Conservation (phyloP, 768 basidiomycete genomes). For the Strobilomyces confusus region DNA sequence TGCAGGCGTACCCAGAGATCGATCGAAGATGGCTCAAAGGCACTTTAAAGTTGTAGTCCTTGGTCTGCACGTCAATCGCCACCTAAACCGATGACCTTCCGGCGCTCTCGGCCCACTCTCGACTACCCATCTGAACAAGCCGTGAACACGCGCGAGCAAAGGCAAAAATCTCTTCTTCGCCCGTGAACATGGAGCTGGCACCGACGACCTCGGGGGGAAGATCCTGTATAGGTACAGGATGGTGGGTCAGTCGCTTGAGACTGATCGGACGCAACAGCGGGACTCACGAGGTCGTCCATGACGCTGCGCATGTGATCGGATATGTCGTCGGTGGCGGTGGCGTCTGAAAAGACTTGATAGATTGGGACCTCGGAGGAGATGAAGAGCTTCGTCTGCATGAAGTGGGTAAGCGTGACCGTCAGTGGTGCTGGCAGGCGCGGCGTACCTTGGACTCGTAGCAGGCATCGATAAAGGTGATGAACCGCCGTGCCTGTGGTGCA, state of each 20-base stretch:
- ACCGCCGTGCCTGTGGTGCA: constrained; percentile 69
- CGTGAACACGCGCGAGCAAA: constrained; percentile 92
- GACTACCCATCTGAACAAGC: constrained; percentile 86
- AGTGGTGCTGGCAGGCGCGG: not conserved
- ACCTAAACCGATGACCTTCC: constrained; percentile 8
- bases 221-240: constrained; percentile 46
- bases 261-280: not conserved
- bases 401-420: constrained; percentile 47
- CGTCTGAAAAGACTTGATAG: constrained; percentile 83
- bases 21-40: too few relatives aligned
- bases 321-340: constrained; percentile 41
- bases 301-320: constrained; percentile 88
- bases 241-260: not conserved
- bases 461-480: constrained; percentile 97
- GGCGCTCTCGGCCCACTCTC: constrained; percentile 67
- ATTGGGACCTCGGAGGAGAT: constrained; percentile 92
- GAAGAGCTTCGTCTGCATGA: constrained; percentile 76
- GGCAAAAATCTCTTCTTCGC: constrained; percentile 96
- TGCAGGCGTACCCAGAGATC: too few relatives aligned
- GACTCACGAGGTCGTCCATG: constrained; percentile 89
- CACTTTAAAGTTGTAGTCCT: too few relatives aligned
- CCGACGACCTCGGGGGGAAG: constrained; percentile 74
- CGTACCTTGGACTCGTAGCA: constrained; percentile 87
- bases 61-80: too few relatives aligned
- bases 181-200: constrained; percentile 85